Evolutionary conservation across 345 rosid genomes (phyloP), one percentile per base, ranked within the genome.

Genomic region (Populus tremula): DNA sequence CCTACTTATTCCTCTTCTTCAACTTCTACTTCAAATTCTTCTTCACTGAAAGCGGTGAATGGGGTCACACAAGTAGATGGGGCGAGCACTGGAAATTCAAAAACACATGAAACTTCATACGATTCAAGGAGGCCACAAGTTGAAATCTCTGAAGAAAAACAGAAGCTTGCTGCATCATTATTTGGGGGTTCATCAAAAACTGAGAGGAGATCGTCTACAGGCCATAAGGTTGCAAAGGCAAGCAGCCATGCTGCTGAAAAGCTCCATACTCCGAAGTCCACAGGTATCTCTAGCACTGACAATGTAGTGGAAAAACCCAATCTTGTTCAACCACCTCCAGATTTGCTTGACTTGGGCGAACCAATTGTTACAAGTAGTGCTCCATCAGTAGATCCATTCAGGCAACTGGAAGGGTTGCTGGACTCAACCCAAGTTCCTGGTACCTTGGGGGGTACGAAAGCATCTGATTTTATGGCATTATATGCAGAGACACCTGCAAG

Each of bases 131-230:
- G 85, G 82, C 85, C 90, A 1, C 84, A 86, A 76, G 83, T 84
- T 79, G 97, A 93, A 82, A 78, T 92, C 31, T 84, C 93, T 71
- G 86, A 90, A 20, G 98, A 93, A 84, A 96, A 92, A 85, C 95
- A 96, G 90, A 93, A 90, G 87, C 98, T 96, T n/a, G 99, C 97
- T 71, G 99, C 98, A 65, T 93, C 99, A 50, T 78, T 96, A 73
- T 96, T 96, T 79, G 98, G 99, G 65, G 88, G 94, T 78, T 84
- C 93, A 69, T 87, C 93, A 10, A 92, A 88, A 83, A 45, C 84
- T 45, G 96, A 91, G 76, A 91, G 81, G 87, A 89, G 87, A 71
- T 76, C 92, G 70, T 80, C 94, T 72, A 62, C 87, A 74, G 87
- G 90, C 67, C 90, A 86, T 68, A 88, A 83, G 85, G 84, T 69